Base-by-base conservation (phyloP, 2,329 filamentous ascomycete species). In the Tolypocladium tropicale region DNA sequence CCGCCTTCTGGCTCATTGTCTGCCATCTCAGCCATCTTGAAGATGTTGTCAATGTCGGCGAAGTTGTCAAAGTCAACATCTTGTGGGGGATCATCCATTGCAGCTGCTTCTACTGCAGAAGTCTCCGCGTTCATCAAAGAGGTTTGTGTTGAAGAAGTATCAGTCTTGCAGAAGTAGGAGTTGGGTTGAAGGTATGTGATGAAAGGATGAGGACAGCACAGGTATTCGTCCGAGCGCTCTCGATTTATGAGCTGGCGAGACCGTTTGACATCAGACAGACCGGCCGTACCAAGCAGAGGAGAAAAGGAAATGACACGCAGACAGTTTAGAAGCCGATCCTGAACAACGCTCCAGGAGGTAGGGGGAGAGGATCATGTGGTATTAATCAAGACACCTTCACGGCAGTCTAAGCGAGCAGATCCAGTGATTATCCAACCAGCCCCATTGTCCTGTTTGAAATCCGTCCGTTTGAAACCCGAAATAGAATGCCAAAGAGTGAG, bases 401-500 rank as follows among this genome's bases (percentile, higher is more conserved):
- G 28, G 28, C 23, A 9, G 14, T 33, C 46, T 33, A n/a, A 11
- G 46, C 5, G 18, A 10, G 18, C 46, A 5, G 21, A 11, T 6
- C 10, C 46, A 21, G 2, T 32, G 18, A n/a, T 30, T 50, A 12
- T 30, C 18, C n/a, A 10, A 4, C 18, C 18, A 21, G 46, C 46
- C 21, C 30, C 53, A 54, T 54, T 54, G 53, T 54, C 53, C n/a
- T 21, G 33, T 54, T 34, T 48, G 5, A 14, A 23, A 25, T 4
- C 5, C 14, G 14, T 30, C 34, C 43, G 41, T 36, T 43, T 34
- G 16, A 21, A 25, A 48, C 36, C 21, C 53, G 32, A 54, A 54
- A 54, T 54, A 54, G 41, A 30, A 32, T 49, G 32, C 53, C 41
- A 54, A 54, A 49, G 53, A 30, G 39, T 43, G 7, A 49, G 41